A percentile compares a stretch with the other conserved stretches of the same genome.
Evolutionary conservation across 768 basidiomycete genomes (phyloP).

Genomic region (Lactarius indigo): DNA sequence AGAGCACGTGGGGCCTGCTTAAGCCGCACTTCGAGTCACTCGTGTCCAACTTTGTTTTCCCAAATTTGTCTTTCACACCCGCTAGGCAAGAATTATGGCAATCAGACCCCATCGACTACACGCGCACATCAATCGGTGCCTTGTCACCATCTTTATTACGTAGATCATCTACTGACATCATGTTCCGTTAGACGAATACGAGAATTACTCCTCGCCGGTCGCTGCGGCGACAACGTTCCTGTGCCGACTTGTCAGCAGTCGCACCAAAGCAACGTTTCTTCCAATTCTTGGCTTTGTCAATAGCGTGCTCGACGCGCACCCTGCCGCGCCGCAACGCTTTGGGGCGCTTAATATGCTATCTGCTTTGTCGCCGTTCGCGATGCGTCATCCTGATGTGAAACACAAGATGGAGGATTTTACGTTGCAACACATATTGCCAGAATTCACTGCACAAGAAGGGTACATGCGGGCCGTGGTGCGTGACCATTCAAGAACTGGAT

Average conservation of each 20-base stretch:
- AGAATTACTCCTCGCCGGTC: slow-evolving; percentile 71
- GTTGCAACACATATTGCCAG: slow-evolving; percentile 67
- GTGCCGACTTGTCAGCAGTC: slow-evolving; percentile 68
- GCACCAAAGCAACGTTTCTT: slow-evolving; percentile 79
- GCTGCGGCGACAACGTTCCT: slow-evolving; percentile 80
- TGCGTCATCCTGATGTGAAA: slow-evolving; percentile 80
- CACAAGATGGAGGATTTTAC: slow-evolving; percentile 76
- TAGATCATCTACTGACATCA: slow-evolving; percentile 5
- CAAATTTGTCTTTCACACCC: slow-evolving; percentile 76
- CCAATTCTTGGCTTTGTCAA: slow-evolving; percentile 79
- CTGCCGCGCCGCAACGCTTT: slow-evolving; percentile 64
- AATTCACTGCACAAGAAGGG: slow-evolving; percentile 60
- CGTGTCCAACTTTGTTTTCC: slow-evolving; percentile 81
- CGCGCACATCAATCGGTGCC: slow-evolving; percentile 69
- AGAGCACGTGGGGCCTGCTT: slow-evolving; percentile 83
- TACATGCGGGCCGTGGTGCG: slow-evolving; percentile 77
- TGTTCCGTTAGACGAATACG: slow-evolving; percentile 71
- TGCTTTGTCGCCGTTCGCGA: slow-evolving; percentile 71
- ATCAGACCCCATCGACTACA: slow-evolving; percentile 78
- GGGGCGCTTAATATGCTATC: slow-evolving; percentile 84
- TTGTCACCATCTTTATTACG: neutral
- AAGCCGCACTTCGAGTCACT: slow-evolving; percentile 81
- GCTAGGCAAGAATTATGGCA: slow-evolving; percentile 69
- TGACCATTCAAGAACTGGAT: slow-evolving; percentile 19
- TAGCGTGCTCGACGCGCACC: slow-evolving; percentile 61